These are phyloP conservation scores for Rhizoclosmatium globosum DNA, from an alignment of 192 early-diverging fungal species.

Conservation along the genomic window DNA sequence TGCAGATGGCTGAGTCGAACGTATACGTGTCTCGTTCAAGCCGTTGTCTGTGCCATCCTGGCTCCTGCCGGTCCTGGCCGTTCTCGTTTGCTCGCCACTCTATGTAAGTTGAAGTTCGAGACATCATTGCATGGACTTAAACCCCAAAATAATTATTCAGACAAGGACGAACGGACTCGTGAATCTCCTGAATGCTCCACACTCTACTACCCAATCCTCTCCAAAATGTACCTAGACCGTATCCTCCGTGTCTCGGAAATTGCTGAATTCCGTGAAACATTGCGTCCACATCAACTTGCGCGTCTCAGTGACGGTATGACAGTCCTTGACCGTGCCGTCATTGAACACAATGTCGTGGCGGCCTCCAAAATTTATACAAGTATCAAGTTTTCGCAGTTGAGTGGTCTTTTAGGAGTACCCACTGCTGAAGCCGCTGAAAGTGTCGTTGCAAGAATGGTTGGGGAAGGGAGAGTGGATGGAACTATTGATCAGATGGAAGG, in stretches of 20 bases:
- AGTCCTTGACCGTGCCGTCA: slow-evolving; percentile 90
- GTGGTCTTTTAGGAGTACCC: slow-evolving; percentile 75
- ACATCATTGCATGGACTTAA: background rate
- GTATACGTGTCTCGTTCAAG: slow-evolving; percentile 57
- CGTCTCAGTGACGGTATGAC: slow-evolving; percentile 75
- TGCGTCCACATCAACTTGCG: slow-evolving; percentile 83
- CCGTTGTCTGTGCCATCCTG: slow-evolving; percentile 90
- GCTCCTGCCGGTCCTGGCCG: slow-evolving; percentile 91
- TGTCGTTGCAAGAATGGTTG: slow-evolving; percentile 89
- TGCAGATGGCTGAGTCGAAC: slow-evolving; percentile 66
- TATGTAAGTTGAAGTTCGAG: slow-evolving; percentile 49
- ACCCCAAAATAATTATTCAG: background rate
- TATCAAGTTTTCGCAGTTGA: slow-evolving; percentile 89
- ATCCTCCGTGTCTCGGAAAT: slow-evolving; percentile 82
- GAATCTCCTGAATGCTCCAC: slow-evolving; percentile 64
- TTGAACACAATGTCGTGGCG: slow-evolving; percentile 91
- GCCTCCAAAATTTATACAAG: slow-evolving; percentile 92
- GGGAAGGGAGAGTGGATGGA: slow-evolving; percentile 86
- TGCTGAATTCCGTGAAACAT: slow-evolving; percentile 74
- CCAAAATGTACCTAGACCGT: slow-evolving; percentile 95
- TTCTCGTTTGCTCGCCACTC: slow-evolving; percentile 82
- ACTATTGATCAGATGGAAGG: slow-evolving; percentile 92
- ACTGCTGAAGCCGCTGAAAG: slow-evolving; percentile 73
- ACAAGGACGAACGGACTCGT: slow-evolving; percentile 90
- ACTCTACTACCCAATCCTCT: slow-evolving; percentile 67